Base-by-base conservation (phyloP, 2,329 filamentous ascomycete species). In the Tolypocladium ophioglossoides region DNA sequence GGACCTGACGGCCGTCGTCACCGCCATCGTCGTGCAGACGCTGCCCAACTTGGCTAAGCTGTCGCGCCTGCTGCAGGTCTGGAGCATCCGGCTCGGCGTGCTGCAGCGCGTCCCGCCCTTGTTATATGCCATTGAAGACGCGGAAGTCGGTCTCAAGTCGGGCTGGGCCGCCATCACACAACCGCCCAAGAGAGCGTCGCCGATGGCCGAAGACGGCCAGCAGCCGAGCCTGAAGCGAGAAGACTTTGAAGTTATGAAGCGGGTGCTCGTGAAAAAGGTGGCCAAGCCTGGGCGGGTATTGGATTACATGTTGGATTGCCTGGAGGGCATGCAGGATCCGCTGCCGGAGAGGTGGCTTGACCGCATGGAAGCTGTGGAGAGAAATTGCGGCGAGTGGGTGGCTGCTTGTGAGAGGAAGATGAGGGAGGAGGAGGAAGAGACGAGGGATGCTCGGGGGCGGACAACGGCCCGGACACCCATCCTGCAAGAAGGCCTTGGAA, bases 321-420 rank as follows among this genome's bases (percentile, higher is more conserved):
- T 97, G 2, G 94, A 97, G 68, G 91, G 90, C 2, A 78, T 84
- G 53, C 78, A 86, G 46, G 94, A 99, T 63, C 89, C 87, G 0
- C 74, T 99, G 11, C 94, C 94, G 0, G 87, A 95, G 41, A 68
- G 74, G 32, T 99, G 92, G 94, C 82, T 97, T 54, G 89, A 95
- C 62, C 80, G 85, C 5, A 86, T 97, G 72, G 94, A 97, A 67
- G 71, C 73, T 0, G 75, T 95, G 5, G 94, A 99, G 68, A 75
- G 78, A 12, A 80, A 85, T 34, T 96, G 92, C 68, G 82, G 84
- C 9, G 79, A 84, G 27, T 99, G 94, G 94, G 83, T 85, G 46
- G 84, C 86, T 50, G 79, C 85, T 50, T 91, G 88, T 35, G 89
- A 95, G 64, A 79, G 79, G 56, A 85, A 80, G 62, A 78, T 91